Evolutionary conservation across 2,329 filamentous ascomycete species (phyloP), one percentile per base, ranked within the genome.

Genomic region (Colletotrichum plurivorum): DNA sequence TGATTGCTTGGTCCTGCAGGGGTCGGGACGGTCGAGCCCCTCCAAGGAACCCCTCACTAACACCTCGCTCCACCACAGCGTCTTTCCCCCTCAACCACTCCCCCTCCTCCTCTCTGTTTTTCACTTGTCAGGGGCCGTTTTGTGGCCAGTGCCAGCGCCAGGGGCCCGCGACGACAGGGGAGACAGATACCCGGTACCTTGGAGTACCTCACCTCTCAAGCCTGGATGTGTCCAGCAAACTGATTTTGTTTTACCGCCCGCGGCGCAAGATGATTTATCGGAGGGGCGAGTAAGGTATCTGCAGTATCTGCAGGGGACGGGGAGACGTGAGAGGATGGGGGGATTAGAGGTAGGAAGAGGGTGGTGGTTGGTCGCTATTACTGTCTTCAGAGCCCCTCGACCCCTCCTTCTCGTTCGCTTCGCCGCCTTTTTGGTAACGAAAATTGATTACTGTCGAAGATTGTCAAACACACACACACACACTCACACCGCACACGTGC

Each of bases 331-430:
- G 41, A 43, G 41, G 58, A 67, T 43, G 57, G 48, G 57, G 48
- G 27, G 41, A 13, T 25, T 25, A 4, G 22, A 25, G 22, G 22
- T n/a, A n/a, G 22, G n/a, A 22, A 18, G 6, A 20, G 9, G n/a
- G 9, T 25, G 15, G 31, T 36, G 31, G 31, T 36, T 10, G 31
- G 8, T 36, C 8, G 27, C 8, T 36, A 36, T 36, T 36, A 36
- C 31, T 9, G 31, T 36, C 8, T 10, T 36, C 31, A 36, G 31
- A 9, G 31, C 31, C 31, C 22, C n/a, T 18, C 15, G 27, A 62
- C 63, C 63, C 63, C 63, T 58, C 64, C 45, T 56, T 56, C 59
- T 31, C 13, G 31, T 39, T 60, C 46, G 31, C 31, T 49, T 63
- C n/a, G 53, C 31, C 53, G 61, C 53, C 53, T 57, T 64, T 31